Evolutionary conservation across 2,329 filamentous ascomycete genomes (phyloP), one percentile per base, ranked within the genome.

Genomic region (Fusarium graminum): DNA sequence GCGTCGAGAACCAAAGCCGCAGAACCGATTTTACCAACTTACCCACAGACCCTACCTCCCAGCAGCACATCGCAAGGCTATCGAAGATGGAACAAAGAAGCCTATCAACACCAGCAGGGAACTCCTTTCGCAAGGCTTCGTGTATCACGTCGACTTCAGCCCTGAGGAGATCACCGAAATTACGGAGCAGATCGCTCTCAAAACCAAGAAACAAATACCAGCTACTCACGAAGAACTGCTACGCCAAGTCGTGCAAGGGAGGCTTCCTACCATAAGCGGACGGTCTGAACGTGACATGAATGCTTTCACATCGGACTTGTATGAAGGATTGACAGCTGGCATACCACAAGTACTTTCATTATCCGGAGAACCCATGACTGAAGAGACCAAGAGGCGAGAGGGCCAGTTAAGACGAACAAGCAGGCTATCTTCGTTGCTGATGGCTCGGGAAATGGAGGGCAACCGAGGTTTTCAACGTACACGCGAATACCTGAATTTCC

Each of bases 391-490:
- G 14, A 52, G 57, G 38, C 60, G 64, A 29, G 52, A 58, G 12
- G 47, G 51, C 4, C 51, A 63, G 32, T 32, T 53, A 2, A 50
- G 39, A 22, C 67, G 69, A 25, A 52, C 65, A 4, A 70, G 70
- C 42, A 72, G 73, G 8, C 47, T 84, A 1, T 72, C 81, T 0
- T 76, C 79, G 0, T 68, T 87, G 4, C 74, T 87, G 0, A 70
- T 85, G 4, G 80, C 83, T 1, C 79, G 86, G 11, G 83, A 86
- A 68, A 73, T 85, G 4, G 75, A 77, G 4, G 84, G 85, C 0
- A 80, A 81, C 38, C 74, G 76, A 12, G 77, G 78, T 1, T 79
- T 82, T 34, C 80, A 80, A 1, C 75, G 76, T 4, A 80, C 76
- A 59, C 76, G 81, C 6, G 71, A 73, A 14, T 80, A 80, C 6